These are phyloP conservation scores for Diaporthe amygdali DNA, from an alignment of 2,329 filamentous ascomycete genomes.

Conservation along the genomic window DNA sequence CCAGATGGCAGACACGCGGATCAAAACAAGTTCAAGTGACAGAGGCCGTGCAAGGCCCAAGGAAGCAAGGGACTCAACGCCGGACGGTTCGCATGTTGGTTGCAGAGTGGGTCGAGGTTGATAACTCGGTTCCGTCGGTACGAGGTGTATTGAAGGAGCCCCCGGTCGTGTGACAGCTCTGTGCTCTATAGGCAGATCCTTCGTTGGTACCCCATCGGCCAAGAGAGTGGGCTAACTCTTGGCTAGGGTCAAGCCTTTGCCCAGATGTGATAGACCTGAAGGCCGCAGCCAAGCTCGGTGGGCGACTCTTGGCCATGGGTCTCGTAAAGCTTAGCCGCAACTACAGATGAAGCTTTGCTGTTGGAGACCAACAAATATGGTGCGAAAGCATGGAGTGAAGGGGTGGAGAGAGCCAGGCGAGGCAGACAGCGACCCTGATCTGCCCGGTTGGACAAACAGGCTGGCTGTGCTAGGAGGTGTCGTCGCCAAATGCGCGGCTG, in stretches of 20 bases:
- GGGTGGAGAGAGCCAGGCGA: neutral
- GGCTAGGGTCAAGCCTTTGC: conserved; percentile 14
- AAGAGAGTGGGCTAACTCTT: neutral
- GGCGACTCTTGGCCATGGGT: conserved; percentile 9
- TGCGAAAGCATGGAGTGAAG: no score
- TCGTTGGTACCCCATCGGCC: conserved; percentile 4
- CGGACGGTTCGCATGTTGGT: neutral
- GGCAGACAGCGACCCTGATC: neutral
- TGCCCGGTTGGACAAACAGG: neutral
- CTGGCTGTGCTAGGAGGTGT: no score
- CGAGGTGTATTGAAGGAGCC: neutral
- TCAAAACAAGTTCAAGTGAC: neutral
- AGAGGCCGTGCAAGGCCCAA: no score
- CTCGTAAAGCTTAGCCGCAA: conserved; percentile 5
- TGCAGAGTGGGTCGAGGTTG: neutral
- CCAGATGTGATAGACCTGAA: neutral
- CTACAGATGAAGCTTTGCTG: neutral
- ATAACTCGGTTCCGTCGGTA: neutral
- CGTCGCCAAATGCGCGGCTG: neutral
- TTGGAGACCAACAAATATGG: neutral
- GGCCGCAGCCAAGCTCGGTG: conserved; percentile 7
- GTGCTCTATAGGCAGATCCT: neutral
- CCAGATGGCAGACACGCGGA: neutral
- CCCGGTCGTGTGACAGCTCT: neutral
- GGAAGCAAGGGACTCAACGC: neutral